A percentile compares a stretch with the other conserved stretches of the same genome.
Conservation (phyloP, 768 basidiomycete species). For the Suillus bovinus region DNA sequence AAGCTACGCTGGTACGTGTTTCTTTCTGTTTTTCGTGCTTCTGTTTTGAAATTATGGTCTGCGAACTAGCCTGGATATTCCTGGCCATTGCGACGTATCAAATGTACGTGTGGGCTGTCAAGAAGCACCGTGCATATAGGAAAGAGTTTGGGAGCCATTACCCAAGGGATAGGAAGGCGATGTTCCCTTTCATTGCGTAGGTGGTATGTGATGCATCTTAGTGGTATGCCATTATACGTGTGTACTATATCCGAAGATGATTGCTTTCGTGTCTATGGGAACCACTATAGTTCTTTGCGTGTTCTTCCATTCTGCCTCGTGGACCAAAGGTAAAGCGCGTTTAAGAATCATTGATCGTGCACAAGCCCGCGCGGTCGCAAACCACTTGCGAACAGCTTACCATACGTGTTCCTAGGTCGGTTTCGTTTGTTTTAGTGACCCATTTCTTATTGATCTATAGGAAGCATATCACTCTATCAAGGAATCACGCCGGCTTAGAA, state of each 20-base stretch:
- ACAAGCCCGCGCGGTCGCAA: neutral
- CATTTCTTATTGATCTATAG: neutral
- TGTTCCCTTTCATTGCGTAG: slow-evolving; percentile 63
- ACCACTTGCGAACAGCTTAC: neutral
- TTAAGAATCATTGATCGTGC: neutral
- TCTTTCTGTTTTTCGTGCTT: neutral
- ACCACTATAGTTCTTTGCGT: neutral
- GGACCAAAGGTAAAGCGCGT: neutral
- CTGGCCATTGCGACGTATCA: slow-evolving; percentile 55
- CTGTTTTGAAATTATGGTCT: neutral
- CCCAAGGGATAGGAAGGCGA: slow-evolving; percentile 69
- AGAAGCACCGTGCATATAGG: slow-evolving; percentile 89
- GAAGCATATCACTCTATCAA: neutral
- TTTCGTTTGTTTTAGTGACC: neutral
- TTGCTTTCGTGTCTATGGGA: neutral
- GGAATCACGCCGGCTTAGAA: neutral
- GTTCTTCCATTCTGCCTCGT: neutral
- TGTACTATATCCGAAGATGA: neutral
- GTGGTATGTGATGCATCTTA: neutral
- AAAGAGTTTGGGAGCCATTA: slow-evolving; percentile 92
- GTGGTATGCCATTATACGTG: neutral
- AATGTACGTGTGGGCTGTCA: slow-evolving; percentile 87
- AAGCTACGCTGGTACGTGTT: slow-evolving; percentile 66
- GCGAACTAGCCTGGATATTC: slow-evolving; percentile 61
- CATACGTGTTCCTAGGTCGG: neutral